Base-by-base conservation (phyloP, 2,329 filamentous ascomycete species). In the Thyridium curvatum region DNA sequence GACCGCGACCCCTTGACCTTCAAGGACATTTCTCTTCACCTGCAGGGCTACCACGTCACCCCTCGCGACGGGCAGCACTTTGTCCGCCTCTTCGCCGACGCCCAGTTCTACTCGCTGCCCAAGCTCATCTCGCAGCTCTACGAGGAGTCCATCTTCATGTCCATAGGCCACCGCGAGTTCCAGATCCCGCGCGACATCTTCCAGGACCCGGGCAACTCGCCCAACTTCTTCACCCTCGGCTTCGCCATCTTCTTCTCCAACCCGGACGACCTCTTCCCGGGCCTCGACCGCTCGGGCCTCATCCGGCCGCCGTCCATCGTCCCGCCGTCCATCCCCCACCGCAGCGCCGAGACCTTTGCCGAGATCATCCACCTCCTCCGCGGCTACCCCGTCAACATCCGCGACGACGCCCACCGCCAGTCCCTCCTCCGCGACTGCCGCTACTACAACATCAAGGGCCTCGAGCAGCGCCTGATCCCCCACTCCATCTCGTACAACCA, bases 221-320 rank as follows among this genome's bases (percentile, higher is more conserved):
- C 90, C 12, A 97, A 97, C 60, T 97, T 89, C 71, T 97, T 97
- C 69, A 84, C 88, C 1, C 75, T 96, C 4, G 90, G 90, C 42
- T 95, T 94, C 54, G 84, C 82, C 30, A 77, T 87, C 51, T 94
- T 94, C 71, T 94, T 95, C 66, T 82, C 82, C 13, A 80, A 79
- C 3, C 86, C 86, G 0, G 72, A 77, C 12, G 84, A 94, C 51
- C 75, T 89, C 6, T 96, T 95, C 50, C 91, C 91, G 0, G 91
- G 90, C 2, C 74, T 96, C 1, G 80, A 89, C 42, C 79, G 87
- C 37, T 77, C 81, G 44, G 79, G 81, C 12, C 75, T 96, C 15
- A 77, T 96, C 32, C 83, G 91, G 0, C 91, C 91, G 2, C 91
- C 91, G 0, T 84, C 86, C 5, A 93, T 97, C 47, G 64, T 83